A percentile compares a stretch with the other conserved stretches of the same genome.
Conservation (phyloP, 2,329 filamentous ascomycete species). For the Trichoderma koningii region DNA sequence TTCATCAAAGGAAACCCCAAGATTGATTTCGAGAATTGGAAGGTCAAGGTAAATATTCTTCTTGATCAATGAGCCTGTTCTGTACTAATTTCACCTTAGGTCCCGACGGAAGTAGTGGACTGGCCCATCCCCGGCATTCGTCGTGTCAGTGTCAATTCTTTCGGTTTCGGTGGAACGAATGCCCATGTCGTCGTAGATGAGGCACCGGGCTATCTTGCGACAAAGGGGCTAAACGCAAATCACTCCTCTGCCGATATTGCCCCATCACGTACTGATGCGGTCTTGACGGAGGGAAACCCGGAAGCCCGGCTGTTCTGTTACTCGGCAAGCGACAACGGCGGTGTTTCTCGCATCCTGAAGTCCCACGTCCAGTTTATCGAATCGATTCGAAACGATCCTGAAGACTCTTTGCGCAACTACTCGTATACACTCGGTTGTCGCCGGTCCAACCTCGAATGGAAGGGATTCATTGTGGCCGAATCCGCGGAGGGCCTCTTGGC, state of each 20-base stretch:
- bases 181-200: conserved; percentile 56
- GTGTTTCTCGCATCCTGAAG: conserved; percentile 42
- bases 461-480: conserved; percentile 42
- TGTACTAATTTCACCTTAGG: conserved; percentile 36
- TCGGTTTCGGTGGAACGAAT: conserved; percentile 61
- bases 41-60: conserved; percentile 45
- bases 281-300: background rate
- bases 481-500: conserved; percentile 39
- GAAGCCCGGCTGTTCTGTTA: conserved; percentile 44
- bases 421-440: conserved; percentile 51
- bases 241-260: conserved; percentile 40
- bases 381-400: conserved; percentile 21
- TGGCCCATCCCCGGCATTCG: conserved; percentile 51
- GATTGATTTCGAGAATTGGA: conserved; percentile 51
- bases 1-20: conserved; percentile 49
- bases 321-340: conserved; percentile 48
- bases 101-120: conserved; percentile 44
- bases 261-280: background rate
- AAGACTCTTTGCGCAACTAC: conserved; percentile 42
- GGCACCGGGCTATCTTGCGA: conserved; percentile 44
- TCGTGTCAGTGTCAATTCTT: conserved; percentile 58
- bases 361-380: conserved; percentile 41
- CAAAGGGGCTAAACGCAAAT: conserved; percentile 41
- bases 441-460: conserved; percentile 50
- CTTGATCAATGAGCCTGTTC: background rate